phyloP scores from a whole-genome alignment of 2,329 filamentous ascomycete genomes.

The Cadophora sp. region DNA sequence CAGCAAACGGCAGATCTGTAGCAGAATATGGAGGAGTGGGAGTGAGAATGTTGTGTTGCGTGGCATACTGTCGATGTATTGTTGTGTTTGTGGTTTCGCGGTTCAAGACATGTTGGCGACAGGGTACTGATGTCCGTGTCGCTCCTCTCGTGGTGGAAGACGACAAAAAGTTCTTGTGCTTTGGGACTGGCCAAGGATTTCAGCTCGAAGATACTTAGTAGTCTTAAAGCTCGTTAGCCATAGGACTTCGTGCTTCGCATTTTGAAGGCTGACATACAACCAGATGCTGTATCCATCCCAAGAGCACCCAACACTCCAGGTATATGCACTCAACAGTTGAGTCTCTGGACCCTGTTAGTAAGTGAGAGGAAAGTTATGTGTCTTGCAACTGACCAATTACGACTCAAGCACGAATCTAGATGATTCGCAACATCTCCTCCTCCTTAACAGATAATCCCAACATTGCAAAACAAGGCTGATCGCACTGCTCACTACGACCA shows the following conservation, averaged over 20 bases:
- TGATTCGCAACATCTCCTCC: constrained; percentile 1
- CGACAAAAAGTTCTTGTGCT: background rate
- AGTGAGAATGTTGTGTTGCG: constrained; percentile 3
- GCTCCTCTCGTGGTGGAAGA: background rate
- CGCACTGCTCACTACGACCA: background rate
- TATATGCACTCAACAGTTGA: background rate
- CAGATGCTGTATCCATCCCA: background rate
- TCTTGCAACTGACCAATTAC: background rate
- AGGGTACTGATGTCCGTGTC: too few relatives aligned
- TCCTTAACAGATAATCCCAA: background rate
- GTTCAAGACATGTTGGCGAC: background rate
- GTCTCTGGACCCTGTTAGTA: background rate
- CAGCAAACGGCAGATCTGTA: background rate
- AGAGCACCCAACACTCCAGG: background rate
- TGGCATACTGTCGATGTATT: background rate
- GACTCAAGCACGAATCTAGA: background rate
- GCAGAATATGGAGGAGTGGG: background rate
- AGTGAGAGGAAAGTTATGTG: background rate
- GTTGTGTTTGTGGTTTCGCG: constrained; percentile 1
- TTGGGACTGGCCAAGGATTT: background rate
- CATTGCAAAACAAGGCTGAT: background rate
- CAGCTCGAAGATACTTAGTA: background rate
- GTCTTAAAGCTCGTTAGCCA: background rate
- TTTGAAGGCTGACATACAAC: background rate
- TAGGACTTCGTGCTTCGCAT: background rate